Evolutionary conservation across 1,284 basidiomycete genomes (phyloP), one percentile per base, ranked within the genome.

Genomic region (Ceratobasidium sp.): DNA sequence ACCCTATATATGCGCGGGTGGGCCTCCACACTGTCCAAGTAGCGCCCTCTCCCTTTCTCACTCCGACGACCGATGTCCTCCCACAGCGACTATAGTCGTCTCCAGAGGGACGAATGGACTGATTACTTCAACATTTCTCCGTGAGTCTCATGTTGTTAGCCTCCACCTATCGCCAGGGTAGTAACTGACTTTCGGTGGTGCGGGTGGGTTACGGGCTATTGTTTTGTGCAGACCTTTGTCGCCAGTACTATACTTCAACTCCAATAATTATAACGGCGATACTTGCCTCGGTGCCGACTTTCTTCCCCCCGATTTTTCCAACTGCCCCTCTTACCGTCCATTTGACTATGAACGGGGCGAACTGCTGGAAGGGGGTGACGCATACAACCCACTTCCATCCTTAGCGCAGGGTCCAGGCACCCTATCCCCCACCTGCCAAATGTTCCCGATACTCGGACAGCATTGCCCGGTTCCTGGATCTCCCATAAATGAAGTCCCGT

Each of bases 151-250:
- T 27, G 7, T 13, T 37, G 8, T 58, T 14, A 19, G 6, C 8
- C 24, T 24, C 14, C 27, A 22, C 8, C 51, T 14, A 7, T 5
- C 7, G 54, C 34, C 31, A 29, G 29, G 54, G 31, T 31, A 16
- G 54, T 58, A 31, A 58, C 54, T 34, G 14, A 58, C 54, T 9
- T 19, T 6, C 19, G 27, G 54, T 29, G 54, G n/a, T 22, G 51
- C 48, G 41, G 14, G 8, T 49, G 16, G 51, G 16, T 22, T 31
- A 29, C 31, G 54, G 7, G 54, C 19, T 58, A n/a, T 29, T 34
- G 31, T 24, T 5, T 37, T 58, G 16, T 14, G 27, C 8, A 58
- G 54, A 58, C 54, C 54, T 58, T 58, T 58, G 31, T 58, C 54
- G 5, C 19, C 31, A n/a, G n/a, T n/a, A n/a, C n/a, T n/a, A 31